Evolutionary conservation across 169 alveolate genomes (phyloP).

Genomic region (Plasmodium sp.): DNA sequence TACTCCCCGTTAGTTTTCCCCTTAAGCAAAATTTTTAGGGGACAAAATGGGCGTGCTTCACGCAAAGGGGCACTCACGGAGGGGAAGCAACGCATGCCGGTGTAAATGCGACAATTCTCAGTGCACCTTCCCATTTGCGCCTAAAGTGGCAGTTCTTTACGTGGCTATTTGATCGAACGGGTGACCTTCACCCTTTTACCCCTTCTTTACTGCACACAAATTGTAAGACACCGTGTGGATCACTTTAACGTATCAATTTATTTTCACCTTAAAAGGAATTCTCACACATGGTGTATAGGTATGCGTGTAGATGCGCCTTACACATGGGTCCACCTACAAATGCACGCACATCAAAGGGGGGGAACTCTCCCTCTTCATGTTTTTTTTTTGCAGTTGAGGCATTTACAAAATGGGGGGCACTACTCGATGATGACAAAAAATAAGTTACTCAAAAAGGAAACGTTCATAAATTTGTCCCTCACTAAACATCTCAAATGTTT

Average conservation of each 20-base stretch:
- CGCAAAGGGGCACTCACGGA: background rate
- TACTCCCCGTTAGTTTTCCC: background rate
- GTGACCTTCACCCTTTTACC: background rate
- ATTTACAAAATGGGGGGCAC: background rate
- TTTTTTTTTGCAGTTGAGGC: background rate
- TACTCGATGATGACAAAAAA: conserved; percentile 46
- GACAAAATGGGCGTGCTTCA: background rate
- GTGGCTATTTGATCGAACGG: background rate
- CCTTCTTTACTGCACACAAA: background rate
- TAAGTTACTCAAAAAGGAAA: conserved; percentile 30
- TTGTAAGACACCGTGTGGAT: background rate
- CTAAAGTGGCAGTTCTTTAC: background rate
- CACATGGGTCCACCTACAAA: background rate
- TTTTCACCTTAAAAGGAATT: background rate
- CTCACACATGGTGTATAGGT: background rate
- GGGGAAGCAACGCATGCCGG: background rate
- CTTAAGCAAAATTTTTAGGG: background rate
- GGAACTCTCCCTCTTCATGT: background rate
- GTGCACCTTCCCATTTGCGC: background rate
- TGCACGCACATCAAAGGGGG: background rate
- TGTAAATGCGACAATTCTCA: background rate
- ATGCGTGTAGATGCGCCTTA: background rate
- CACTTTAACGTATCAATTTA: background rate
- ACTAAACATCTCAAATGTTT: conserved; percentile 11
- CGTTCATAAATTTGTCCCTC: conserved; percentile 20